These are phyloP conservation scores for Puccinia hordei DNA, from an alignment of 1,284 basidiomycete genomes.

Conservation along the genomic window DNA sequence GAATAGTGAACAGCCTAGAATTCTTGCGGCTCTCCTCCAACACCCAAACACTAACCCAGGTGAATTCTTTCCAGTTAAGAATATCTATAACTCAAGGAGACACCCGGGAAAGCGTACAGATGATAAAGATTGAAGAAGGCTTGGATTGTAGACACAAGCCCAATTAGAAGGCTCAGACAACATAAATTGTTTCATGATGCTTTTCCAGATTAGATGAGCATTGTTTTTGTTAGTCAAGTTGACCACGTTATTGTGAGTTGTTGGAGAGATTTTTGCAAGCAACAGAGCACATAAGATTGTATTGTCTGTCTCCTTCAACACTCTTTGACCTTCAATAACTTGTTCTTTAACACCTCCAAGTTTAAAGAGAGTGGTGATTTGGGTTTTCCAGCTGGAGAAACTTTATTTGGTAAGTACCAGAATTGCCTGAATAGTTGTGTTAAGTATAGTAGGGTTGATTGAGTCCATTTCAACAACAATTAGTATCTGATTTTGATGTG, in stretches of 20 bases:
- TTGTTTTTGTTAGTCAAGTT: neutral
- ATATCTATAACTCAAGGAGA: too few relatives aligned
- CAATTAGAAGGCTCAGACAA: neutral
- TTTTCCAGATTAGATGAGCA: neutral
- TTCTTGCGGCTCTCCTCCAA: too few relatives aligned
- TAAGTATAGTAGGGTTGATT: neutral
- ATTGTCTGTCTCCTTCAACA: neutral
- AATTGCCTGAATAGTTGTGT: neutral
- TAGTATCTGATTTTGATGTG: neutral
- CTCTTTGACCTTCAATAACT: neutral
- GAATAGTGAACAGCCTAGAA: too few relatives aligned
- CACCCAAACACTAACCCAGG: too few relatives aligned
- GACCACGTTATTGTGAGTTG: neutral
- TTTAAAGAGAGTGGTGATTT: neutral
- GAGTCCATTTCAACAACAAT: constrained; percentile 1
- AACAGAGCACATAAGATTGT: neutral
- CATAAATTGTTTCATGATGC: neutral
- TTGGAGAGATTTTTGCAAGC: neutral
- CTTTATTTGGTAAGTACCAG: neutral
- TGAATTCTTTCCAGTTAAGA: too few relatives aligned
- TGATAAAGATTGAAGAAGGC: too few relatives aligned
- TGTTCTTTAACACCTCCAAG: neutral
- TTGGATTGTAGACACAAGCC: too few relatives aligned
- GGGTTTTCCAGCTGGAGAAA: neutral
- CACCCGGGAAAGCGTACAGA: too few relatives aligned